Conservation (phyloP, 345 rosid species). For the Eucalyptus camaldulensis region DNA sequence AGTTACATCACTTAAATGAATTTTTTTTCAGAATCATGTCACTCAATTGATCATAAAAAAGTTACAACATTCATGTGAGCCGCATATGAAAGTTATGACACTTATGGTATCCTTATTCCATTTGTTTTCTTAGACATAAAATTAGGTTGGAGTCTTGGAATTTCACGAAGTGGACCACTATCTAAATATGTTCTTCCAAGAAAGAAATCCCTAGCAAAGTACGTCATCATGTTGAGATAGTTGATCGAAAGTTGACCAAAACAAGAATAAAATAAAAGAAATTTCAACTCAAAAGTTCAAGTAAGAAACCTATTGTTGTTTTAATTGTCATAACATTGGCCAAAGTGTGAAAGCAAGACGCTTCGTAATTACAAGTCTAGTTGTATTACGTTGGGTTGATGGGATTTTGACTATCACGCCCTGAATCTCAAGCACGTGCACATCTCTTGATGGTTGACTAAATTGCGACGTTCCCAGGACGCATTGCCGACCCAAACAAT, state of each 20-base stretch:
- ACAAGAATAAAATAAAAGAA: background rate
- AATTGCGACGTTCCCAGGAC: too few relatives aligned
- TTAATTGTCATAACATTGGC: background rate
- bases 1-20: background rate
- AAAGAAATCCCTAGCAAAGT: background rate
- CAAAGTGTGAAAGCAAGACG: background rate
- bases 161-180: too few relatives aligned
- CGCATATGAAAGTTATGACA: background rate
- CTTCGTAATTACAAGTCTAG: background rate
- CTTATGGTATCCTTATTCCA: rapidly evolving
- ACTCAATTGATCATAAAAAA: background rate
- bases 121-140: background rate
- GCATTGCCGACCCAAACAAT: too few relatives aligned
- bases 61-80: background rate
- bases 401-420: background rate
- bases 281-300: background rate
- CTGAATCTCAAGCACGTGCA: too few relatives aligned
- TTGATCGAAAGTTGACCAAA: background rate
- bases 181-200: background rate
- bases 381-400: background rate
- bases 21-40: background rate
- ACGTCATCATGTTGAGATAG: background rate
- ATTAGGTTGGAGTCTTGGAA: background rate
- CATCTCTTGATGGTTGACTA: too few relatives aligned
- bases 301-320: background rate